Conservation (phyloP, 2,329 filamentous ascomycete species). For the Cladophialophora bantiana region DNA sequence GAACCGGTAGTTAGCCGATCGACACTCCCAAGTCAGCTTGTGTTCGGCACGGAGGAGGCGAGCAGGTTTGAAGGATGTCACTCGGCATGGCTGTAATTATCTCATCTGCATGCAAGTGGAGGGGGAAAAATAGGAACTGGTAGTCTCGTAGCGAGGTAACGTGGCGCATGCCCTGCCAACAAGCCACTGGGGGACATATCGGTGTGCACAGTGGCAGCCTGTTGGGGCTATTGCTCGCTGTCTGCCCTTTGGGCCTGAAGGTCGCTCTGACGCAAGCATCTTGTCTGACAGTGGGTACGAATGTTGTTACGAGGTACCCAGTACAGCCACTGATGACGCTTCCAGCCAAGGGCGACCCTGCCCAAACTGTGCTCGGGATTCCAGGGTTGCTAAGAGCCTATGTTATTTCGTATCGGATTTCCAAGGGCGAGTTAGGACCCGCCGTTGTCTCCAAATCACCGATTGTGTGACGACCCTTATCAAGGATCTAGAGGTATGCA, state of each 20-base stretch:
- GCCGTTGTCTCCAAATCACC: background rate
- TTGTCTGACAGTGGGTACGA: background rate
- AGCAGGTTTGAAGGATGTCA: background rate
- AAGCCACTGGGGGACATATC: constrained; percentile 5
- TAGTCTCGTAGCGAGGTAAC: constrained; percentile 5
- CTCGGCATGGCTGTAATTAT: background rate
- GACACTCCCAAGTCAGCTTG: background rate
- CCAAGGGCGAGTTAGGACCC: constrained; percentile 3
- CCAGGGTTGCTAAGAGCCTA: background rate
- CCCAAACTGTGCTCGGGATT: constrained; percentile 4
- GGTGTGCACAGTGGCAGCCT: background rate
- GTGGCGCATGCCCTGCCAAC: constrained; percentile 6
- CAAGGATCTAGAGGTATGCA: background rate
- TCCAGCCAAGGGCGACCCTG: background rate
- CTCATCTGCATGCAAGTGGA: background rate
- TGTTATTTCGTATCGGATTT: constrained; percentile 4
- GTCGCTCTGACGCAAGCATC: background rate
- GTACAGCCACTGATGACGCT: constrained; percentile 1
- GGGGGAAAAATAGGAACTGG: background rate
- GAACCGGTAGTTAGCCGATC: background rate
- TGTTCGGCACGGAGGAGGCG: background rate
- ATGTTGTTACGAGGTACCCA: background rate
- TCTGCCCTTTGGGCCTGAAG: constrained; percentile 3
- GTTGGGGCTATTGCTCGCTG: background rate
- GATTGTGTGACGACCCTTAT: background rate